These are phyloP conservation scores for Toxicodendron radicans DNA, from an alignment of 345 rosid genomes.

Conservation along the genomic window DNA sequence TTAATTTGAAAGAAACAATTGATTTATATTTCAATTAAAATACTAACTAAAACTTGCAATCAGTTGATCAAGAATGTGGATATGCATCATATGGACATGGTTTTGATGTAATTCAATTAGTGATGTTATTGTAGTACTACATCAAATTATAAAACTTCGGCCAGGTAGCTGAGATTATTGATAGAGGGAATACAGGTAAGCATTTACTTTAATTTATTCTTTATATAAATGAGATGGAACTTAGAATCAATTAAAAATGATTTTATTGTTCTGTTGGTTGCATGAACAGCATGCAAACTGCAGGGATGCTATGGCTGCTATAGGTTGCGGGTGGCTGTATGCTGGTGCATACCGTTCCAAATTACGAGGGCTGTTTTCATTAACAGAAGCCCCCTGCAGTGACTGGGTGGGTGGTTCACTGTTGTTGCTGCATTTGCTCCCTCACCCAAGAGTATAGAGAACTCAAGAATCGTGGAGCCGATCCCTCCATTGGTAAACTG, in stretches of 20 bases:
- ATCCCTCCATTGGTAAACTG: constrained; percentile 46
- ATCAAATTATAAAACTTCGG: constrained; percentile 27
- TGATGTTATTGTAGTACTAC: too few relatives aligned
- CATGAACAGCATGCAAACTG: constrained; percentile 28
- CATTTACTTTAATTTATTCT: not conserved
- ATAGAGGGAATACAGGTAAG: constrained; percentile 48
- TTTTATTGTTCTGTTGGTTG: not conserved
- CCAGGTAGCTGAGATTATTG: constrained; percentile 48
- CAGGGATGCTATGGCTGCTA: constrained; percentile 35
- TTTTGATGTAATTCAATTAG: too few relatives aligned
- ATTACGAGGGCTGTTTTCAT: constrained; percentile 37
- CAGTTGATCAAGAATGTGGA: too few relatives aligned
- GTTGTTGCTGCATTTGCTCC: constrained; percentile 49
- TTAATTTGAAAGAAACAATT: too few relatives aligned
- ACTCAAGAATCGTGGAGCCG: constrained; percentile 44
- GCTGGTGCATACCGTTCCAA: constrained; percentile 41
- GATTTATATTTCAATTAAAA: too few relatives aligned
- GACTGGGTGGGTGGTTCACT: constrained; percentile 43
- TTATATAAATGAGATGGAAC: not conserved
- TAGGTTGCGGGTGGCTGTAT: constrained; percentile 42
- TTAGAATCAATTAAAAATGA: too few relatives aligned
- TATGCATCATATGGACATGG: too few relatives aligned
- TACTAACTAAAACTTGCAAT: not conserved
- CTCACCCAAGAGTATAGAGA: constrained; percentile 62
- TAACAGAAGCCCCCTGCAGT: constrained; percentile 53